Percentiles rank a stretch among this genome's conserved stretches.
phyloP scores from a whole-genome alignment of 164 flowering plant genomes.

The Berberis thunbergii region DNA sequence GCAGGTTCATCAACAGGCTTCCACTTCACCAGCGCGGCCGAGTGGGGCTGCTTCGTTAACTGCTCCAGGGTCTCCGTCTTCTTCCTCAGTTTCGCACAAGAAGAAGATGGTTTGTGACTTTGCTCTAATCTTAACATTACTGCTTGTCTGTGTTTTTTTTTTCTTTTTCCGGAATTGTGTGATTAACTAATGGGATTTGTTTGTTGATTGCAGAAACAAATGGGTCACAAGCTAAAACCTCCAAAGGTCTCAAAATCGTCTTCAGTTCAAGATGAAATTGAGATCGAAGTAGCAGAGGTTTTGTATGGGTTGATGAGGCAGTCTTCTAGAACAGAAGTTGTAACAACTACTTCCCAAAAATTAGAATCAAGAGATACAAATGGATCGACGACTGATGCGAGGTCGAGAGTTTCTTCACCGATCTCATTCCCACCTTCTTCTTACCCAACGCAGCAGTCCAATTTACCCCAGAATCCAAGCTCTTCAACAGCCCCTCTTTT shows the following conservation, averaged over 20 bases:
- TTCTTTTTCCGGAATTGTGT: neutral
- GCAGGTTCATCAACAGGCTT: slow-evolving; percentile 52
- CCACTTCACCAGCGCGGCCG: slow-evolving; percentile 71
- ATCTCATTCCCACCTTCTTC: slow-evolving; percentile 35
- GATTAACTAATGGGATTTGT: neutral
- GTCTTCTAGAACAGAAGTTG: slow-evolving; percentile 47
- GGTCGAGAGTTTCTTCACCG: slow-evolving; percentile 71
- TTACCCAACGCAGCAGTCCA: slow-evolving; percentile 7
- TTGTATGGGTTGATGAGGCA: slow-evolving; percentile 71
- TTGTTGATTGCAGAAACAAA: slow-evolving; percentile 45
- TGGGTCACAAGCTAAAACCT: slow-evolving; percentile 50
- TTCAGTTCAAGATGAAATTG: slow-evolving; percentile 73
- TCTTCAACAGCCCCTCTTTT: slow-evolving; percentile 31
- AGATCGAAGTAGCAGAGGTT: slow-evolving; percentile 82
- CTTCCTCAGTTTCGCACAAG: slow-evolving; percentile 44
- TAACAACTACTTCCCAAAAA: slow-evolving; percentile 19
- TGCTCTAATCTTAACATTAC: neutral
- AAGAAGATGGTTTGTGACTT: slow-evolving; percentile 54
- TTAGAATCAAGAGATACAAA: slow-evolving; percentile 31
- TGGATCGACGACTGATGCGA: slow-evolving; percentile 40
- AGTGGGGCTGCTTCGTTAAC: slow-evolving; percentile 23
- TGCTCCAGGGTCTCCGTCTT: slow-evolving; percentile 52
- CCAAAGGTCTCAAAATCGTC: slow-evolving; percentile 48
- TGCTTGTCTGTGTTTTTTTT: neutral
- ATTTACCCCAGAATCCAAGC: slow-evolving; percentile 32